Evolutionary conservation across 495 filamentous ascomycete species (phyloP), one percentile per base, ranked within the genome.

Genomic region (Letharia columbiana): DNA sequence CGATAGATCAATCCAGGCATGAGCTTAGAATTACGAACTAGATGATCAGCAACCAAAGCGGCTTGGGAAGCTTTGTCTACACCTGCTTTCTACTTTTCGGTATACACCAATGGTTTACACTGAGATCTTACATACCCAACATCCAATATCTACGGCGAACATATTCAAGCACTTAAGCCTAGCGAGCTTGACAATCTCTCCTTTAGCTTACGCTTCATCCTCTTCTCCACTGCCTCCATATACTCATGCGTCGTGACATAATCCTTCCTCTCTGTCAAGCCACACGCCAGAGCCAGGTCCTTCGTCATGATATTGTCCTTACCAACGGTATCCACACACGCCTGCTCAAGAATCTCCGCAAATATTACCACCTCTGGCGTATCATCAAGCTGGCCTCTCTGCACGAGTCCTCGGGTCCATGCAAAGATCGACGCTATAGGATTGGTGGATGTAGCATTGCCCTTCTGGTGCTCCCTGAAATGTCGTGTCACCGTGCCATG

Each of bases 361-460:
- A 96, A 98, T 9, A 87, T 80, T 31, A 95, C 86, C 20, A 98
- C 80, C 63, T 96, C 92, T 13, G 91, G 91, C 63, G 91, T 97
- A 18, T 83, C 79, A 78, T 98, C 94, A 62, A 98, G 82, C 79
- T 89, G 86, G 62, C 93, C 94, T 68, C 94, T 87, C 81, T 97
- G 91, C 61, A 90, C 80, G n/a, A 98, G 82, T 67, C 94, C 94
- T 56, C 94, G 88, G 60, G 94, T 98, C 94, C 94, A 98, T 71
- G 94, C 94, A 78, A 97, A 98, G 79, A 98, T 97, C 71, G 89
- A 93, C 68, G 94, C 94, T 70, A 98, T 97, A 64, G 94, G 94
- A 86, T 98, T 98, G 68, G 94, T 98, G 60, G 92, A 96, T 61
- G 94, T 98, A 79, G 95, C 91, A 69, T 86, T 84, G 75, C 94